Evolutionary conservation across 176 grass and related monocot genomes (phyloP), one percentile per base, ranked within the genome.

Genomic region (Lolium rigidum): DNA sequence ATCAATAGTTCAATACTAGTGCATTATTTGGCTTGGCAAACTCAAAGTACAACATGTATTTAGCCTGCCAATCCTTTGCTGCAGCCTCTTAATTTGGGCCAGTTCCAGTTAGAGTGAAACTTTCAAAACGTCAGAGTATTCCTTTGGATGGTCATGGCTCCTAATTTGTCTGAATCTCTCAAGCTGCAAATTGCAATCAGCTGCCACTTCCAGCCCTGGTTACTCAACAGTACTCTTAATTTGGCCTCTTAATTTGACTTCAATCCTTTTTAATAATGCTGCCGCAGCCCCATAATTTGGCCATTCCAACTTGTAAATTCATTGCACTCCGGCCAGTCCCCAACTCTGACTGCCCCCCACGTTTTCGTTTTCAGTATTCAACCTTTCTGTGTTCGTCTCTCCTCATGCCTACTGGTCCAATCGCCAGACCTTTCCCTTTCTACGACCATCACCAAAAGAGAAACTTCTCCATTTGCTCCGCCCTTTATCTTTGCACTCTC

Each of bases 291-390:
- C 20, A 64, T 7, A 51, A 51, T 48, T 39, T 49, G 52, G 54
- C 72, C 52, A 59, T 56, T 78, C 89, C 46, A 74, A 78, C 44
- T 24, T 74, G 74, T 64, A 54, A 76, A 72, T 56, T 90, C 46
- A 67, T 46, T 62, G 16, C 59, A 63, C 28, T 74, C n/a, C 49
- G 38, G 49, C 89, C 80, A 41, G 76, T 80, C 58, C 74, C 80
- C 85, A 90, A 74, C 58, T 87, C 75, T 80, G 80, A 87, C 89
- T 58, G 80, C 12, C 84, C 85, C 87, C 83, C 75, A n/a, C n/a
- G n/a, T n/a, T n/a, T n/a, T n/a, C 38, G 77, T 85, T 92, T 88
- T 67, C 85, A 78, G 81, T 50, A 63, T 16, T 82, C 70, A 51
- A 43, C 65, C 6, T 70, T 51, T 73, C 52, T 81, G 75, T 4